Evolutionary conservation across 176 grass and related monocot genomes (phyloP), one percentile per base, ranked within the genome.

Genomic region (Phoenix dactylifera): DNA sequence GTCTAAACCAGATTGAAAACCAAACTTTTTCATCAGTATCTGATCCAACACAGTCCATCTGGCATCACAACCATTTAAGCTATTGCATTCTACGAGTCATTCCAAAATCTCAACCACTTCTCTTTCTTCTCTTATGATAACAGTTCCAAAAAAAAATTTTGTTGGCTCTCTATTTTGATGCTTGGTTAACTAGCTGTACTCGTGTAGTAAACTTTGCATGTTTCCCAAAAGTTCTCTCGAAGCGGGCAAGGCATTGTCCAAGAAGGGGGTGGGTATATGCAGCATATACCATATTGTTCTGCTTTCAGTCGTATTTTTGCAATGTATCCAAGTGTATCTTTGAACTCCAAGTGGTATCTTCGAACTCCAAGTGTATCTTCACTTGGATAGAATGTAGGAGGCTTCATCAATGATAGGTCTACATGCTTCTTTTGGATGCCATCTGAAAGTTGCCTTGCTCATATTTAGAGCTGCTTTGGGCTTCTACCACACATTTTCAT

Each of bases 141-240:
- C 52, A 83, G 67, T 59, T 72, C 65, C 81, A 79, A 32, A 53
- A 54, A n/a, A n/a, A 71, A 85, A 91, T 35, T 81, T 97, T 58
- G 28, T 54, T 16, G 92, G 87, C 39, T 88, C 76, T 24, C 92
- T 71, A 60, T 97, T 97, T 54, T 97, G 92, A 74, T 91, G 87
- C 78, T 91, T 97, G n/a, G 63, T 97, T 76, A 76, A 97, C 92
- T 76, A 88, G 65, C 72, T 97, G 92, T 58, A 97, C 60, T 68
- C 92, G 81, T 62, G 92, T 97, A 68, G 80, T 91, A 66, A 97
- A 97, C 61, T 85, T 69, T 25, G 65, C 51, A 70, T 14, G 62
- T 22, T n/a, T 72, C 70, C 80, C 83, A 97, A 59, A 97, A 91
- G 52, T 88, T 82, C 26, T 91, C 81, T 72, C 81, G 91, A 50